These are phyloP conservation scores for Leishmania turanica DNA, from an alignment of 208 protist species.

Conservation along the genomic window DNA sequence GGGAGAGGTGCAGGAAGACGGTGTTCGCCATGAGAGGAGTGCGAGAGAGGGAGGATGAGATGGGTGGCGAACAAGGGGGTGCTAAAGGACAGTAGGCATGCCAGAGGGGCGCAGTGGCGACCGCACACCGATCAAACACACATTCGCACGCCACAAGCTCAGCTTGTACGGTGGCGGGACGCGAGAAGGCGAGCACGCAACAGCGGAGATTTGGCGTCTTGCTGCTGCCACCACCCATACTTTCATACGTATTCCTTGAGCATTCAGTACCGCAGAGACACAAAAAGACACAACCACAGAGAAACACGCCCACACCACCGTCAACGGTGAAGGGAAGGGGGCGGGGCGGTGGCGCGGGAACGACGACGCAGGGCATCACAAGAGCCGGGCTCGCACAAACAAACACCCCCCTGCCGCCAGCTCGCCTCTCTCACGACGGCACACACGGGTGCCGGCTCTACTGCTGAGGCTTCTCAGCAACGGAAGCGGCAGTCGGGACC, in stretches of 20 bases:
- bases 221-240: background rate
- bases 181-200: background rate
- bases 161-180: background rate
- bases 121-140: background rate
- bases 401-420: background rate
- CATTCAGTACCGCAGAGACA: background rate
- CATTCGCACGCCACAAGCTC: background rate
- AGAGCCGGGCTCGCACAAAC: too few relatives aligned
- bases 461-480: background rate
- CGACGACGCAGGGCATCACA: background rate
- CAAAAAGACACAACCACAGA: background rate
- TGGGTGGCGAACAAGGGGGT: background rate
- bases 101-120: background rate
- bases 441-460: background rate
- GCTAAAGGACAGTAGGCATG: background rate
- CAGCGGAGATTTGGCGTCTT: background rate
- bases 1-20: background rate
- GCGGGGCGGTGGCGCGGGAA: background rate
- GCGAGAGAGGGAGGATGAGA: background rate
- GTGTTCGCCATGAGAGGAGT: background rate
- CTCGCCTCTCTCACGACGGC: background rate
- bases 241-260: background rate
- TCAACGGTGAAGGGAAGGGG: background rate
- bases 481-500: background rate
- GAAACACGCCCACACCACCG: background rate